Evolutionary conservation across 2,329 filamentous ascomycete species (phyloP).

Genomic region (Colletotrichum incanum): DNA sequence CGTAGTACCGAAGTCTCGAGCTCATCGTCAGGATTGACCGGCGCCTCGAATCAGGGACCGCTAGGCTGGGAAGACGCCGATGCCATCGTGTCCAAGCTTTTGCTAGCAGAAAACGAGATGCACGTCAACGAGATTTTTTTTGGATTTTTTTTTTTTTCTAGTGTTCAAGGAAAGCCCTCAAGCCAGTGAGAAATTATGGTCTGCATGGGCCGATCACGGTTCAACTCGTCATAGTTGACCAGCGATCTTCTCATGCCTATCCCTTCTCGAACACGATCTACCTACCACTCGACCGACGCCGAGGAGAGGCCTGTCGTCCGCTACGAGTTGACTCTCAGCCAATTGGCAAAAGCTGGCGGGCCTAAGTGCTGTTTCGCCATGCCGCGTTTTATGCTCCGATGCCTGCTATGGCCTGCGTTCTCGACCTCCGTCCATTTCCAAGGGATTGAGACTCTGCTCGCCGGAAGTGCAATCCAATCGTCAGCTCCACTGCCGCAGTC

Average conservation of each 20-base stretch:
- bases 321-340: background rate
- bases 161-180: conserved; percentile 3
- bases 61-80: conserved; percentile 8
- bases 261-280: conserved; percentile 15
- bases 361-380: conserved; percentile 17
- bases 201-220: conserved; percentile 23
- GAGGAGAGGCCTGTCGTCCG: conserved; percentile 6
- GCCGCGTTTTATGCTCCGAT: conserved; percentile 5
- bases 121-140: background rate
- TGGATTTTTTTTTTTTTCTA: background rate
- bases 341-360: background rate
- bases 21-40: background rate
- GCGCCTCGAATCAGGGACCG: conserved; percentile 27
- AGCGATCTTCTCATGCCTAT: conserved; percentile 19
- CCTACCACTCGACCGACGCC: conserved; percentile 11
- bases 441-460: background rate
- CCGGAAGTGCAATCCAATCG: background rate
- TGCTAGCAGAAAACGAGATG: background rate
- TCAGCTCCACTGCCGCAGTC: background rate
- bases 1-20: background rate
- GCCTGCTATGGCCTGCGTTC: conserved; percentile 18
- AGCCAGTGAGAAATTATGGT: background rate
- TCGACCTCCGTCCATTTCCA: conserved; percentile 4
- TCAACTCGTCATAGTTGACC: conserved; percentile 8
- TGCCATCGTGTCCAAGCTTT: background rate